Percentiles rank a stretch among this genome's conserved stretches.
phyloP scores from a whole-genome alignment of 257 asterid genomes.

The Ajuga chamaepitys region DNA sequence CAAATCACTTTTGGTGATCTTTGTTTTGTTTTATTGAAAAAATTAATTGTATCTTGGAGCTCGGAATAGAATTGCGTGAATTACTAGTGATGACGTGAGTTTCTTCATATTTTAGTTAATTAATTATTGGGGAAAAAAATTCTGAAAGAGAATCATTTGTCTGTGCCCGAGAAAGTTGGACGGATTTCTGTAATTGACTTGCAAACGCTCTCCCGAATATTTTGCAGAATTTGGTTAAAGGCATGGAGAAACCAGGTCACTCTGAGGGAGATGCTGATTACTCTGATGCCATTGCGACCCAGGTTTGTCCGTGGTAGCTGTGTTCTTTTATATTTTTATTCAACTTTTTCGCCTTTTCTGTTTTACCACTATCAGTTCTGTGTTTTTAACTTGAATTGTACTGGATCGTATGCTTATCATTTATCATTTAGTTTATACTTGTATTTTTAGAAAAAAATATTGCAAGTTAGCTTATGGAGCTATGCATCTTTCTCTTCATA shows the following conservation, averaged over 20 bases:
- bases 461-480: neutral
- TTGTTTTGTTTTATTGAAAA: neutral
- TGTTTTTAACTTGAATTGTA: neutral
- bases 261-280: constrained; percentile 37
- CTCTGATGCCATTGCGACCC: constrained; percentile 55
- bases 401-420: neutral
- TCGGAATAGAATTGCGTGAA: neutral
- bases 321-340: neutral
- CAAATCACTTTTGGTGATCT: neutral
- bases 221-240: constrained; percentile 50
- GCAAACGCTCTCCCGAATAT: neutral
- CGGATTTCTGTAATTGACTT: neutral
- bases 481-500: neutral
- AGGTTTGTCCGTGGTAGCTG: constrained; percentile 32
- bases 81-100: neutral
- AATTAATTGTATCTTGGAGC: neutral
- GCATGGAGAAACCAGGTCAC: constrained; percentile 44
- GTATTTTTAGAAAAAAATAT: neutral
- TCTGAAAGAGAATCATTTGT: neutral
- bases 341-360: neutral
- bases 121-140: neutral
- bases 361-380: neutral
- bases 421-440: neutral
- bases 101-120: neutral
- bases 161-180: neutral